Evolutionary conservation across 345 rosid genomes (phyloP).

Genomic region (Crucihimalaya himalaica): DNA sequence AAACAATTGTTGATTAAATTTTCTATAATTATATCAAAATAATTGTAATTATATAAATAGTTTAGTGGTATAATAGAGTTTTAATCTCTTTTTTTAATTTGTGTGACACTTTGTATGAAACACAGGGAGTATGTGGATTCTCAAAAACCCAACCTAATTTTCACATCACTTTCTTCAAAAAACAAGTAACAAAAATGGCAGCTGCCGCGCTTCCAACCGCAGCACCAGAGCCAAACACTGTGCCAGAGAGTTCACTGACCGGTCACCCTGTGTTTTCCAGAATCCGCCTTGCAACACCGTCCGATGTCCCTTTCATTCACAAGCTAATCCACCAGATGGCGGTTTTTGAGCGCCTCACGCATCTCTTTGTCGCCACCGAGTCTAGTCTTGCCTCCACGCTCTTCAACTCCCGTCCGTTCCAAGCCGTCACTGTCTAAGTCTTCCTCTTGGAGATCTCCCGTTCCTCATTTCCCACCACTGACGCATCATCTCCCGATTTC

Average conservation of each 20-base stretch:
- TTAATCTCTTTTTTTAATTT: no score
- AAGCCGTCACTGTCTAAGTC: conserved; percentile 73
- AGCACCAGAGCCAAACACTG: conserved; percentile 51
- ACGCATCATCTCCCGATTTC: conserved; percentile 33
- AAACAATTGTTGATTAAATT: no score
- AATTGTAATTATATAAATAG: no score
- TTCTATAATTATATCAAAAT: no score
- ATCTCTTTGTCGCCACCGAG: conserved; percentile 78
- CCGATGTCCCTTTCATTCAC: conserved; percentile 80
- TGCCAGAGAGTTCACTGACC: conserved; percentile 42
- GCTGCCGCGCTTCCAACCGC: conserved; percentile 80
- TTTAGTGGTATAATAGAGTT: no score
- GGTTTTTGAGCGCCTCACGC: conserved; percentile 68
- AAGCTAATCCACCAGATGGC: conserved; percentile 92
- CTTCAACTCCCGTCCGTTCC: conserved; percentile 69
- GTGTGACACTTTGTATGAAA: no score
- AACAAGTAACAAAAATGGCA: conserved; percentile 49
- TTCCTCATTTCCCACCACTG: conserved; percentile 43
- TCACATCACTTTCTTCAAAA: not conserved
- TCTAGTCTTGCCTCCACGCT: conserved; percentile 67
- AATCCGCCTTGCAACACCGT: conserved; percentile 79
- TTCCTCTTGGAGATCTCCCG: conserved; percentile 76
- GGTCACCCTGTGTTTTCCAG: conserved; percentile 67
- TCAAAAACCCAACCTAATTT: conserved; percentile 13
- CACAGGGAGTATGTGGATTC: no score